phyloP scores from a whole-genome alignment of 345 rosid genomes.

The Eucalyptus tenuipes region DNA sequence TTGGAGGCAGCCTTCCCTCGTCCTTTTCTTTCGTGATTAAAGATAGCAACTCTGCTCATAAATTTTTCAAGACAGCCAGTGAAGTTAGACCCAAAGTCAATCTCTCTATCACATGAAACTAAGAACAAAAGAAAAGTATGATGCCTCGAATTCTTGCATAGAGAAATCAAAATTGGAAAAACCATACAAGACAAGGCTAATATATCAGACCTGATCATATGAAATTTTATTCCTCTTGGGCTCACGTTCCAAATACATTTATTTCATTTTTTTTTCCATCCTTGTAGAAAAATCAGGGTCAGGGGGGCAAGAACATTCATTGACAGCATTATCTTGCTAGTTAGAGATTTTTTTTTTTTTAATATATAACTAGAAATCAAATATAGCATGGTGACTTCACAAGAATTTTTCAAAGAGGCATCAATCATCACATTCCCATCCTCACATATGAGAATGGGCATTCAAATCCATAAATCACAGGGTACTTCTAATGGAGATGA shows the following conservation, averaged over 20 bases:
- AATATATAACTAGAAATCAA: background rate
- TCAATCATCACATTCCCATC: background rate
- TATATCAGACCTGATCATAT: background rate
- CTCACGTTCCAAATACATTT: background rate
- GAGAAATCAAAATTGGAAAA: background rate
- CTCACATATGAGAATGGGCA: background rate
- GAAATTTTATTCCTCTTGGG: background rate
- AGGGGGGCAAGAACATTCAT: background rate
- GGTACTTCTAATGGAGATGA: background rate
- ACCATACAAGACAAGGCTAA: background rate
- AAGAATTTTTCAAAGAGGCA: background rate
- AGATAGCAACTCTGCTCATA: conserved; percentile 58
- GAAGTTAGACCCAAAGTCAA: background rate
- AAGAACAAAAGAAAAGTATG: background rate
- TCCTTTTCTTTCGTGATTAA: conserved; percentile 63
- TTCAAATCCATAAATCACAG: background rate
- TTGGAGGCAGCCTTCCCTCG: conserved; percentile 63
- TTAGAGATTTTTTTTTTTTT: background rate
- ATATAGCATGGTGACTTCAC: background rate
- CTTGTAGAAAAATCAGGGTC: background rate
- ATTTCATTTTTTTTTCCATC: background rate
- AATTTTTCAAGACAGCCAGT: background rate
- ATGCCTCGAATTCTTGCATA: background rate
- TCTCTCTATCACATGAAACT: background rate
- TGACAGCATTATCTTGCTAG: background rate